phyloP scores from a whole-genome alignment of 176 grass and related monocot genomes.

The Oryza glaberrima region DNA sequence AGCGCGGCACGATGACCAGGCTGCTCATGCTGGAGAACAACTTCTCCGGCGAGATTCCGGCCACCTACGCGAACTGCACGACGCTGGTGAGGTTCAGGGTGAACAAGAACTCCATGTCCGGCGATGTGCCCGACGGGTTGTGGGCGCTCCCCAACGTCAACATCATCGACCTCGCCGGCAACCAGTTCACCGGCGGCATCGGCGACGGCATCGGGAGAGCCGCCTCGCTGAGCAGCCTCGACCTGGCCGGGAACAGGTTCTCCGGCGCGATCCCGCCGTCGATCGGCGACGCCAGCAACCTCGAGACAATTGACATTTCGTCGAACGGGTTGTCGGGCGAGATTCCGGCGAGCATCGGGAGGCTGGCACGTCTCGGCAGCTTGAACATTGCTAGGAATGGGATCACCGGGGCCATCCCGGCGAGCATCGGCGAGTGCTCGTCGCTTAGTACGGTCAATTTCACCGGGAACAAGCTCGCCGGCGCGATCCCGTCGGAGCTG shows the following conservation, averaged over 20 bases:
- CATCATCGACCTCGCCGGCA: constrained; percentile 60
- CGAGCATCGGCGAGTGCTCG: constrained; percentile 60
- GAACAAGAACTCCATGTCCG: constrained; percentile 70
- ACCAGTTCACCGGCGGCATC: constrained; percentile 66
- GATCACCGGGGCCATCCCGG: constrained; percentile 63
- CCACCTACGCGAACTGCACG: constrained; percentile 62
- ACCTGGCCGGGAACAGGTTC: constrained; percentile 55
- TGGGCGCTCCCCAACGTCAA: constrained; percentile 67
- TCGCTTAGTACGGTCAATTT: constrained; percentile 58
- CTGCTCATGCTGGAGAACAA: constrained; percentile 84
- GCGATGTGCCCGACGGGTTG: constrained; percentile 70
- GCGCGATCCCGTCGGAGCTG: constrained; percentile 61
- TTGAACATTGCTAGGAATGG: constrained; percentile 45
- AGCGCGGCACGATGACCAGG: constrained; percentile 60
- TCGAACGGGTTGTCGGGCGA: constrained; percentile 66
- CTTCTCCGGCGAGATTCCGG: constrained; percentile 73
- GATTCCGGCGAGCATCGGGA: constrained; percentile 62
- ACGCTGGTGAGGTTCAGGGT: constrained; percentile 63
- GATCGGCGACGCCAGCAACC: constrained; percentile 40
- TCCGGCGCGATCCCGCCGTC: constrained; percentile 62
- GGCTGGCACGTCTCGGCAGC: constrained; percentile 42
- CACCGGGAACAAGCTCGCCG: constrained; percentile 58
- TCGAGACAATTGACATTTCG: constrained; percentile 57
- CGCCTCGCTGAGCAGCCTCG: constrained; percentile 40
- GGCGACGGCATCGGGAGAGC: constrained; percentile 50